Evolutionary conservation across 2,329 filamentous ascomycete genomes (phyloP).

Genomic region (Claviceps lovelessii): DNA sequence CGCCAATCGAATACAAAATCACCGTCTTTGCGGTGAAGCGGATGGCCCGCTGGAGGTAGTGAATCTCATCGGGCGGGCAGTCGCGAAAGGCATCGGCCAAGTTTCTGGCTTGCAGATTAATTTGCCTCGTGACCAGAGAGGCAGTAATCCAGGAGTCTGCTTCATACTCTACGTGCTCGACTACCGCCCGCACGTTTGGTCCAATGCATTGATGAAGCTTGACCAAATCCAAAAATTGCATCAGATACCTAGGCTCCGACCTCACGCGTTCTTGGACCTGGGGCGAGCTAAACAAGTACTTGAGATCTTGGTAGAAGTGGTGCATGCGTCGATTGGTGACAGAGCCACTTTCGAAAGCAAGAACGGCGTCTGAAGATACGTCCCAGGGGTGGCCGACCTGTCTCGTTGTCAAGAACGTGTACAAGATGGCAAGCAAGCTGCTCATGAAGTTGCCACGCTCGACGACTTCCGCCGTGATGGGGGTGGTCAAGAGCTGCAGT

Average conservation of each 20-base stretch:
- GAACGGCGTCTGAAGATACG: slow-evolving; percentile 68
- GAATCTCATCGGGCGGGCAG: slow-evolving; percentile 47
- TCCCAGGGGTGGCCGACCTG: slow-evolving; percentile 92
- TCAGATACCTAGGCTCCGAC: slow-evolving; percentile 69
- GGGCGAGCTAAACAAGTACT: slow-evolving; percentile 76
- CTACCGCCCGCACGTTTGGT: slow-evolving; percentile 77
- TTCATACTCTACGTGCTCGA: slow-evolving; percentile 96
- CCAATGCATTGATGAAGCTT: slow-evolving; percentile 96
- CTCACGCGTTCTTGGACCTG: slow-evolving; percentile 79
- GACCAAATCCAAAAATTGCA: slow-evolving; percentile 90
- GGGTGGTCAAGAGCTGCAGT: slow-evolving; percentile 90
- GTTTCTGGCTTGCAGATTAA: slow-evolving; percentile 81
- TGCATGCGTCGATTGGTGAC: slow-evolving; percentile 93
- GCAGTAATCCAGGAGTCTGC: slow-evolving; percentile 97
- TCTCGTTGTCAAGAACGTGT: slow-evolving; percentile 89
- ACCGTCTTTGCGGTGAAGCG: slow-evolving; percentile 64
- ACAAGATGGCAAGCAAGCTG: slow-evolving; percentile 87
- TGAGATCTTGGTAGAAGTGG: slow-evolving; percentile 91
- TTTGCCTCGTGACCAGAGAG: slow-evolving; percentile 83
- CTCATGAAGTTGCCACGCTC: slow-evolving; percentile 92
- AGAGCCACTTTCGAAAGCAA: slow-evolving; percentile 87
- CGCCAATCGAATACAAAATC: slow-evolving; percentile 78
- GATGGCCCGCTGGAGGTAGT: slow-evolving; percentile 56
- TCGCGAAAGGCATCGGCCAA: slow-evolving; percentile 76
- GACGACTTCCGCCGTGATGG: slow-evolving; percentile 90